These are phyloP conservation scores for Clarireedia sp. DNA, from an alignment of 2,329 filamentous ascomycete genomes.

Conservation along the genomic window DNA sequence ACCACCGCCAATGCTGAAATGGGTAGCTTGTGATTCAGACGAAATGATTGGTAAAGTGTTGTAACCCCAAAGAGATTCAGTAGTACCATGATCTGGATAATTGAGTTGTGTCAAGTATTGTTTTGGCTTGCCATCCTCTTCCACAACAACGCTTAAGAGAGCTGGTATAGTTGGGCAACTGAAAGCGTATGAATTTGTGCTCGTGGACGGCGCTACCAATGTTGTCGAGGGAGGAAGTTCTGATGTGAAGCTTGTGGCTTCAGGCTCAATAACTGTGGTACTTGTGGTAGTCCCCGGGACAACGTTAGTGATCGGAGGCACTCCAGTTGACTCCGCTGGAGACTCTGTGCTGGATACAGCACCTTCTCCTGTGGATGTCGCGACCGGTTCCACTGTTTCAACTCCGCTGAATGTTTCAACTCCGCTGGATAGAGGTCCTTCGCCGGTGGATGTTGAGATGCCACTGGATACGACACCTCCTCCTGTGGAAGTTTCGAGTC, in stretches of 20 bases:
- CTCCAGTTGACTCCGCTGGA: background rate
- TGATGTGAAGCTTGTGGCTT: background rate
- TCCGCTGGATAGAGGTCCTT: no score
- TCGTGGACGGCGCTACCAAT: background rate
- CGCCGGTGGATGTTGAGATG: no score
- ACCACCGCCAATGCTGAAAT: slow-evolving; percentile 1
- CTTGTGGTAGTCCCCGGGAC: background rate
- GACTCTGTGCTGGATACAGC: background rate
- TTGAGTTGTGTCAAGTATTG: slow-evolving; percentile 11
- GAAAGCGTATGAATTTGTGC: background rate
- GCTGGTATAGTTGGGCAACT: slow-evolving; percentile 5
- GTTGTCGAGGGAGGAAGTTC: background rate
- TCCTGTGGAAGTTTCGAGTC: no score
- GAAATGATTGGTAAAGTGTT: slow-evolving; percentile 9
- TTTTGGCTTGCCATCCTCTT: slow-evolving; percentile 7
- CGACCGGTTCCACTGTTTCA: no score
- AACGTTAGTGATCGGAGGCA: background rate
- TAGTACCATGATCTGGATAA: slow-evolving; percentile 3
- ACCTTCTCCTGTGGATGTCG: background rate
- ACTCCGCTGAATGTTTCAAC: no score
- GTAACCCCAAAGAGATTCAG: slow-evolving; percentile 8
- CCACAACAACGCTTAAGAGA: slow-evolving; percentile 10
- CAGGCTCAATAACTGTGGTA: background rate
- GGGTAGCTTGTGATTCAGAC: slow-evolving; percentile 2
- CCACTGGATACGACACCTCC: no score